A percentile compares a stretch with the other conserved stretches of the same genome.
Conservation (phyloP, 345 rosid genomes). For the Corchorus olitorius region DNA sequence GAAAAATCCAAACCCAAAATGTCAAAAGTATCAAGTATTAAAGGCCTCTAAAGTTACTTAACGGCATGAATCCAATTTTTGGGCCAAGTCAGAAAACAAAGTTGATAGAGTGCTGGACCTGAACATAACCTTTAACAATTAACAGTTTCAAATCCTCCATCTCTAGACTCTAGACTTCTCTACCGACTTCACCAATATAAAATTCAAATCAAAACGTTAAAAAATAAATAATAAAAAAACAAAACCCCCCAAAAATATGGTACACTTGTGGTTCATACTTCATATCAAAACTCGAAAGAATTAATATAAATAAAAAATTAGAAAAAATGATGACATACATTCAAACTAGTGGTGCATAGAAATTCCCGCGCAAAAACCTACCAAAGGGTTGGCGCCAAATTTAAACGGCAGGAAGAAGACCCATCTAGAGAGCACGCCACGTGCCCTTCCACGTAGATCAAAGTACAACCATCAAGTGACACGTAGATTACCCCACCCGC, state of each 20-base stretch:
- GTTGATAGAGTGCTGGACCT: too few relatives aligned
- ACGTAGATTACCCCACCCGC: not conserved
- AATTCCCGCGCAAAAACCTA: constrained; percentile 11
- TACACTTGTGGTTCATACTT: not conserved
- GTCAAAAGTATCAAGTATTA: too few relatives aligned
- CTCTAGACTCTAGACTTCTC: too few relatives aligned
- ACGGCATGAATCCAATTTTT: too few relatives aligned
- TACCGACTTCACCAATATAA: not conserved
- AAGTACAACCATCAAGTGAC: constrained; percentile 8
- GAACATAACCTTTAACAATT: too few relatives aligned
- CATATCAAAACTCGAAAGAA: not conserved
- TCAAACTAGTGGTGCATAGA: not conserved
- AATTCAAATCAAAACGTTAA: not conserved
- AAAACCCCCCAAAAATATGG: not conserved
- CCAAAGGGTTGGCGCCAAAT: not conserved
- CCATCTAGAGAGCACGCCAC: constrained; percentile 16
- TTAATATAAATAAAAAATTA: not conserved
- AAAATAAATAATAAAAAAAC: not conserved
- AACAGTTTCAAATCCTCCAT: too few relatives aligned
- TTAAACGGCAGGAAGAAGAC: not conserved
- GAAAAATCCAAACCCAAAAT: too few relatives aligned
- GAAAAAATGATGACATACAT: not conserved
- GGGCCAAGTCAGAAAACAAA: too few relatives aligned
- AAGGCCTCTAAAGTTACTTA: too few relatives aligned
- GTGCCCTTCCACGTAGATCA: constrained; percentile 8